These are phyloP conservation scores for Royoungia palumana DNA, from an alignment of 768 basidiomycete species.

Conservation along the genomic window DNA sequence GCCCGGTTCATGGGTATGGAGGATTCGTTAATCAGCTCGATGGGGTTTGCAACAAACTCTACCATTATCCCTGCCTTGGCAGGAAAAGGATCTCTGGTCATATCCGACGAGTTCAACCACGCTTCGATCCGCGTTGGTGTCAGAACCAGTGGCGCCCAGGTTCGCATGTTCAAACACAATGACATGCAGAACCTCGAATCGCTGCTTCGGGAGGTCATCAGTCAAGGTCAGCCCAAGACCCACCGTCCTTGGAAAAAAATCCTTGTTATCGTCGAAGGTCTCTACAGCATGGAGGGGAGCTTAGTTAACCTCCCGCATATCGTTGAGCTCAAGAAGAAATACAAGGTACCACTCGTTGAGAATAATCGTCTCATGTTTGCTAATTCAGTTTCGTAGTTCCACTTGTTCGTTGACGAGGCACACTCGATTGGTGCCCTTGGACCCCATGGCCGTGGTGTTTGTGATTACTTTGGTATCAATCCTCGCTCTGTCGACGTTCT, in stretches of 20 bases:
- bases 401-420: constrained; percentile 94
- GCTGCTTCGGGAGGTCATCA: constrained; percentile 84
- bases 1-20: constrained; percentile 89
- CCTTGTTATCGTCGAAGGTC: constrained; percentile 86
- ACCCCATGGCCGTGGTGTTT: constrained; percentile 90
- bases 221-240: constrained; percentile 95
- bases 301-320: constrained; percentile 79
- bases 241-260: constrained; percentile 99
- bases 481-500: constrained; percentile 84
- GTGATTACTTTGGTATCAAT: constrained; percentile 87
- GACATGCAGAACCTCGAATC: constrained; percentile 81
- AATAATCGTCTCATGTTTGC: background rate
- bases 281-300: constrained; percentile 99
- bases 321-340: constrained; percentile 85
- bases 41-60: constrained; percentile 97
- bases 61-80: constrained; percentile 91
- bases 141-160: constrained; percentile 80
- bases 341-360: constrained; percentile 69
- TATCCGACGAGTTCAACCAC: constrained; percentile 97
- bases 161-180: constrained; percentile 97
- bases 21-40: constrained; percentile 85
- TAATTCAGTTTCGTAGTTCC: constrained; percentile 59
- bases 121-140: constrained; percentile 93
- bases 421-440: constrained; percentile 97
- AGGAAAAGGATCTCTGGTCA: constrained; percentile 86